Evolutionary conservation across 805 yeast species (phyloP).

Genomic region (Suhomyces faveliae): DNA sequence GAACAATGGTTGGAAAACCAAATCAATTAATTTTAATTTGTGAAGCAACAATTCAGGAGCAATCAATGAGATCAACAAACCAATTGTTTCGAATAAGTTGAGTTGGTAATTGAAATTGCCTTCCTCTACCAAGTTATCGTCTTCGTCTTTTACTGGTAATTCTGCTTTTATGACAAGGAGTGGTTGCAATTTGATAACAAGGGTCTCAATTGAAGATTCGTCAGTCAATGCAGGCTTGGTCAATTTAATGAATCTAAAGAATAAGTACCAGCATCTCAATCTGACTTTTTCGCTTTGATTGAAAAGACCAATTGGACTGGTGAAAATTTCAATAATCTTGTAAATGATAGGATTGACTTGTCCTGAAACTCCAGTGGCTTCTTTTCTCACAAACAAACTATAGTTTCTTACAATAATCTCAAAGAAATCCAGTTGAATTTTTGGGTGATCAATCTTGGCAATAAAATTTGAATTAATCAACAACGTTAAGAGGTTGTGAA

Average conservation of each 20-base stretch:
- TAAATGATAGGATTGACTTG: conserved; percentile 47
- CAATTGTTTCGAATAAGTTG: conserved; percentile 82
- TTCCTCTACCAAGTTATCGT: conserved; percentile 45
- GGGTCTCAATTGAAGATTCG: conserved; percentile 48
- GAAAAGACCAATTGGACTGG: conserved; percentile 79
- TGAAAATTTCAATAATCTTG: conserved; percentile 71
- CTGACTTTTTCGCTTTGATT: conserved; percentile 72
- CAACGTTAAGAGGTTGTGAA: conserved; percentile 59
- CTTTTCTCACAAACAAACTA: conserved; percentile 44
- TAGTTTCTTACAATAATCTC: conserved; percentile 83
- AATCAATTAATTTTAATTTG: conserved; percentile 53
- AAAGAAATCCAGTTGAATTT: conserved; percentile 76
- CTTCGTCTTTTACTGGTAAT: conserved; percentile 54
- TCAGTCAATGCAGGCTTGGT: conserved; percentile 62
- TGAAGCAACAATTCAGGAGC: conserved; percentile 20
- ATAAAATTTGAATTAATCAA: conserved; percentile 49
- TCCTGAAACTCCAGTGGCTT: background rate
- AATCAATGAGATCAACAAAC: conserved; percentile 60
- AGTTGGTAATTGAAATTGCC: conserved; percentile 74
- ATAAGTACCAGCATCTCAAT: conserved; percentile 85
- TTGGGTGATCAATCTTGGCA: conserved; percentile 64
- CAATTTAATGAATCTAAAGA: conserved; percentile 75
- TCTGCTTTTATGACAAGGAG: conserved; percentile 64
- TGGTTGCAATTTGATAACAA: conserved; percentile 60
- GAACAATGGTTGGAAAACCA: conserved; percentile 73